A percentile compares a stretch with the other conserved stretches of the same genome.
Evolutionary conservation across 192 early-diverging fungal genomes (phyloP).

Genomic region (Coemansia sp.): DNA sequence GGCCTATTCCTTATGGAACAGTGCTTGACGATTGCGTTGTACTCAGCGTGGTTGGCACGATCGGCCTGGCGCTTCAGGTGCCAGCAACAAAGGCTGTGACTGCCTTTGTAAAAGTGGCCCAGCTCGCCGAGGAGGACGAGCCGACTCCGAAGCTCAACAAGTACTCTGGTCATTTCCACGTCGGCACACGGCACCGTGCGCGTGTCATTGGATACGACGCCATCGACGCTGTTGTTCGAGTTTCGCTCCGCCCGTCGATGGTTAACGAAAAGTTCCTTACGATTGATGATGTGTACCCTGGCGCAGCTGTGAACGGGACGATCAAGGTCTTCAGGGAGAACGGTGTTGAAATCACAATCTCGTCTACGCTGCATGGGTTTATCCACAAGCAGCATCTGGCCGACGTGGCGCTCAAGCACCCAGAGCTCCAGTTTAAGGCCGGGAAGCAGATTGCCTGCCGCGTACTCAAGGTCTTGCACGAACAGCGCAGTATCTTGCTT

Average conservation of each 20-base stretch:
- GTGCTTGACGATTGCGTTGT: slow-evolving; percentile 66
- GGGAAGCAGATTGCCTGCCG: slow-evolving; percentile 75
- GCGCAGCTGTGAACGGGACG: slow-evolving; percentile 44
- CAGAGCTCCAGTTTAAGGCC: slow-evolving; percentile 66
- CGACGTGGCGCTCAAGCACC: slow-evolving; percentile 69
- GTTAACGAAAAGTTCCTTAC: slow-evolving; percentile 71
- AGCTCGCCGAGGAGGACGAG: slow-evolving; percentile 67
- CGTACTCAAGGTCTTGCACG: slow-evolving; percentile 62
- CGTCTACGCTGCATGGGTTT: slow-evolving; percentile 66
- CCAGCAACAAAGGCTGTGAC: slow-evolving; percentile 25
- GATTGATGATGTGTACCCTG: slow-evolving; percentile 60
- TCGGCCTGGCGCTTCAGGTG: slow-evolving; percentile 67
- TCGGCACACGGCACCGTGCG: slow-evolving; percentile 72
- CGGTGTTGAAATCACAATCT: slow-evolving; percentile 60
- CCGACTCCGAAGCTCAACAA: slow-evolving; percentile 53
- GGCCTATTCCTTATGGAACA: slow-evolving; percentile 70
- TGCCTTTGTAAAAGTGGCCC: slow-evolving; percentile 55
- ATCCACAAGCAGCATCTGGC: slow-evolving; percentile 72
- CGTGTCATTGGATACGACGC: slow-evolving; percentile 80
- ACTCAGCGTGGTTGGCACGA: slow-evolving; percentile 58
- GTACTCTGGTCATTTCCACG: slow-evolving; percentile 56
- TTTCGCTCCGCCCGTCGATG: slow-evolving; percentile 70
- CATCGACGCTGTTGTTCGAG: slow-evolving; percentile 69
- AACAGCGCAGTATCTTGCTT: slow-evolving; percentile 62
- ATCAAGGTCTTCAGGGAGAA: slow-evolving; percentile 55